Percentiles rank a stretch among this genome's conserved stretches.
phyloP scores from a whole-genome alignment of 1,139 yeast genomes.

The Diutina ranongensis region DNA sequence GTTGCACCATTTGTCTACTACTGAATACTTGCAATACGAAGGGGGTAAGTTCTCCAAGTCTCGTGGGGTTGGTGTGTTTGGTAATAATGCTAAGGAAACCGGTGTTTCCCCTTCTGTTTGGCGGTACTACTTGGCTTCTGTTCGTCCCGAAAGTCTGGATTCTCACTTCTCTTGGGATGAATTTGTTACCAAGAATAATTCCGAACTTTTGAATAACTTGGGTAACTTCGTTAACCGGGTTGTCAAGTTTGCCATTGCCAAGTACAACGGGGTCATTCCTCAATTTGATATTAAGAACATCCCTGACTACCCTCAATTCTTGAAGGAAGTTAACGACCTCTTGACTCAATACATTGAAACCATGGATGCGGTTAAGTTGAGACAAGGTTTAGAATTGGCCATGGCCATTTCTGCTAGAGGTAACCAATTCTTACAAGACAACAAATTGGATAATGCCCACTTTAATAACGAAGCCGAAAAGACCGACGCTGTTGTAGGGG shows the following conservation, averaged over 20 bases:
- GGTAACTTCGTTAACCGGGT: conserved; percentile 95
- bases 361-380: conserved; percentile 71
- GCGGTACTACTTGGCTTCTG: conserved; percentile 89
- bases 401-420: conserved; percentile 91
- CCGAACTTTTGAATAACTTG: conserved; percentile 85
- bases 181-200: conserved; percentile 85
- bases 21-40: conserved; percentile 94
- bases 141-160: conserved; percentile 93
- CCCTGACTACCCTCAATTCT: conserved; percentile 38
- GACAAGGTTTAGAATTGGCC: conserved; percentile 83
- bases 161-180: conserved; percentile 97
- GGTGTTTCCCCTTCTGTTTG: conserved; percentile 89
- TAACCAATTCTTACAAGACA: conserved; percentile 88
- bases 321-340: conserved; percentile 49
- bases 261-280: conserved; percentile 87
- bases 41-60: conserved; percentile 97
- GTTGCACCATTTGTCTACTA: conserved; percentile 83
- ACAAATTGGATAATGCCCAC: conserved; percentile 82
- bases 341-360: conserved; percentile 51
- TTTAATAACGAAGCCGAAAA: conserved; percentile 65
- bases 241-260: conserved; percentile 80
- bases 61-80: conserved; percentile 94
- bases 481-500: conserved; percentile 87
- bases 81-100: conserved; percentile 91
- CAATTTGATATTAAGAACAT: conserved; percentile 35